Base-by-base conservation (phyloP, 2,329 filamentous ascomycete genomes). In the Aspergillus novofumigatus region DNA sequence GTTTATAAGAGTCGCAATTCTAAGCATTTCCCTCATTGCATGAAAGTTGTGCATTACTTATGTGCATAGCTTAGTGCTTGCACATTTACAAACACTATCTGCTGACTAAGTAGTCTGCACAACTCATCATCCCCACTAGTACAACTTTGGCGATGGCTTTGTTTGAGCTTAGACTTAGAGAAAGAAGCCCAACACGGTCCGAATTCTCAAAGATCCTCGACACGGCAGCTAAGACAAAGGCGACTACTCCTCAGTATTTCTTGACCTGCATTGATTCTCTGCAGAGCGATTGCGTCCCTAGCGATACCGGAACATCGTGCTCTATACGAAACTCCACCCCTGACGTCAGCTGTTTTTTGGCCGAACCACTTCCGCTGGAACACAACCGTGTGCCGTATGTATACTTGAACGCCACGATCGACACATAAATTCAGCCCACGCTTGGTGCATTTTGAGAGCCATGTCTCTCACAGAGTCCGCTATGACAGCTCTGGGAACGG, bases 401-500 rank as follows among this genome's bases (percentile, higher is more conserved):
- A 54, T 58, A 53, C 47, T 59, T 52, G 35, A 59, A 17, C 26
- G 23, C 32, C 45, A 51, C 45, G 25, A 48, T 11, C 52, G 9
- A 42, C 28, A 35, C 38, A 28, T 23, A 52, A 35, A 17, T 7
- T 29, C 32, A 49, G 32, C 42, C 42, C 23, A 42, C 29, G 38
- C 48, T n/a, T 26, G 32, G 41, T 32, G 38, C 41, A 53, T 20
- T 21, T 38, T n/a, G 53, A 58, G 57, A 56, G 56, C 28, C 57
- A 73, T 73, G 71, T 73, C 72, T 57, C 56, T 67, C 14, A 70
- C 69, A 25, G 59, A 62, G 56, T 65, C 70, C 25, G 67, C 67
- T 17, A 59, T 64, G 32, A 59, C 63, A 44, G 58, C 65, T 38
- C 54, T 63, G 45, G 55, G 64, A 35, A 62, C 65, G 7, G 62